Percentiles rank a stretch among this genome's conserved stretches.
phyloP scores from a whole-genome alignment of 1,139 yeast genomes.

The Sugiyamaella grinbergsii region DNA sequence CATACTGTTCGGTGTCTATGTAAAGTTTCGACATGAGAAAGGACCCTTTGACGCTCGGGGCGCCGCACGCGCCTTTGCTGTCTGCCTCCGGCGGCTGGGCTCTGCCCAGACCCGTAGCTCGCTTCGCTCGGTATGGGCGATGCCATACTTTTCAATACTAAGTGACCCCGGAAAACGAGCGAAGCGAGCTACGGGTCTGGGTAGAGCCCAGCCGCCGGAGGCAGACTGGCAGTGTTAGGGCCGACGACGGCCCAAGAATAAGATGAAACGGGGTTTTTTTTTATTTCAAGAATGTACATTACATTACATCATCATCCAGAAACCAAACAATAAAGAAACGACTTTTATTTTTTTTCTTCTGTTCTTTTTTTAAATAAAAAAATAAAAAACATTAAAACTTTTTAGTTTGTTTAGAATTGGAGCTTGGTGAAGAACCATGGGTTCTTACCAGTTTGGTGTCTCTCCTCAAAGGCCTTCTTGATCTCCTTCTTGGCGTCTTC shows the following conservation, averaged over 20 bases:
- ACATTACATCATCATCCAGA: conserved; percentile 18
- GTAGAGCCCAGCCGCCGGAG: conserved; percentile 7
- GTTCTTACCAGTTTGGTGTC: conserved; percentile 99
- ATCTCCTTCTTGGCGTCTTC: conserved; percentile 99
- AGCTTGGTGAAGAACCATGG: conserved; percentile 99
- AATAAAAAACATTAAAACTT: conserved; percentile 23
- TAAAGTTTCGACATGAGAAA: no score
- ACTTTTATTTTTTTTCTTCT: conserved; percentile 2
- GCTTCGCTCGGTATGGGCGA: no score
- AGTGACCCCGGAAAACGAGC: no score
- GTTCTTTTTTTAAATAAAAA: conserved; percentile 9
- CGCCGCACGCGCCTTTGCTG: background rate
- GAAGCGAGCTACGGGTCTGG: conserved; percentile 6
- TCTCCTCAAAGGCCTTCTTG: conserved; percentile 99
- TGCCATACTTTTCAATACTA: no score
- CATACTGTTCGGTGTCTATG: background rate
- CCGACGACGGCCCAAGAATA: background rate
- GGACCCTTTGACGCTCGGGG: no score
- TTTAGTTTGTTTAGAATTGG: conserved; percentile 67
- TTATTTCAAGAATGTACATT: conserved; percentile 18
- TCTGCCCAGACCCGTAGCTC: conserved; percentile 3
- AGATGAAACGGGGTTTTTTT: conserved; percentile 1
- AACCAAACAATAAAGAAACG: conserved; percentile 13
- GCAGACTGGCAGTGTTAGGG: background rate
- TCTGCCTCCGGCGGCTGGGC: conserved; percentile 7